Conservation (phyloP, 257 asterid genomes). For the Anisodus acutangulus region DNA sequence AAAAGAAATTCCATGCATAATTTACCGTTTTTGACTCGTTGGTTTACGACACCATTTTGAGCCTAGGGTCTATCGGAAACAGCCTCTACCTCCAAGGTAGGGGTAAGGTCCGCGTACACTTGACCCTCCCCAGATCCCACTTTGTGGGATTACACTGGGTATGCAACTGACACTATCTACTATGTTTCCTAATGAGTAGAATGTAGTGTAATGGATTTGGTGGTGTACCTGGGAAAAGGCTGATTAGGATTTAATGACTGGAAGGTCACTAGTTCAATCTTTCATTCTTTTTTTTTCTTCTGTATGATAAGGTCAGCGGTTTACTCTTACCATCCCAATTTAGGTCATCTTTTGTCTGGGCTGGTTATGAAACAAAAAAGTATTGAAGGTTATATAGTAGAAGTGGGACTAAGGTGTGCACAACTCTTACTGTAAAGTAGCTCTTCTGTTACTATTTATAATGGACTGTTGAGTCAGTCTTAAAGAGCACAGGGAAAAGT, state of each 20-base stretch:
- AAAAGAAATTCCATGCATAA: not conserved
- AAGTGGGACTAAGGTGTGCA: slow-evolving; percentile 20
- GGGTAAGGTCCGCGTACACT: too few species aligned
- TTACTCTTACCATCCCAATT: not conserved
- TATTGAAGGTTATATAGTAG: not conserved
- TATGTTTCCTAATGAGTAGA: slow-evolving; percentile 11
- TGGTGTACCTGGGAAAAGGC: slow-evolving; percentile 3
- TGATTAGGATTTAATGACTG: slow-evolving; percentile 4
- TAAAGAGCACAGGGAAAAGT: not conserved
- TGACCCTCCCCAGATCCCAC: too few species aligned
- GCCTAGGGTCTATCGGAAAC: too few species aligned
- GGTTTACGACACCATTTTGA: not conserved
- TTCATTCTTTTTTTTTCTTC: too few species aligned
- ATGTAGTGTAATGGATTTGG: not conserved
- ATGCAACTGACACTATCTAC: not conserved
- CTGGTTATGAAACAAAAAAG: not conserved
- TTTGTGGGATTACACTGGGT: too few species aligned
- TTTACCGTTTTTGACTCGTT: not conserved
- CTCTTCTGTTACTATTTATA: not conserved
- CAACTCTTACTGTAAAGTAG: not conserved
- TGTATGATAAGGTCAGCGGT: not conserved
- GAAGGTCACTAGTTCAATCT: not conserved
- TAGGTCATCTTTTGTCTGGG: slow-evolving; percentile 11
- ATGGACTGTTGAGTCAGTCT: not conserved
- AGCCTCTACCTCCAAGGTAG: too few species aligned